Base-by-base conservation (phyloP, 495 filamentous ascomycete genomes). In the Coniosporium apollinis region DNA sequence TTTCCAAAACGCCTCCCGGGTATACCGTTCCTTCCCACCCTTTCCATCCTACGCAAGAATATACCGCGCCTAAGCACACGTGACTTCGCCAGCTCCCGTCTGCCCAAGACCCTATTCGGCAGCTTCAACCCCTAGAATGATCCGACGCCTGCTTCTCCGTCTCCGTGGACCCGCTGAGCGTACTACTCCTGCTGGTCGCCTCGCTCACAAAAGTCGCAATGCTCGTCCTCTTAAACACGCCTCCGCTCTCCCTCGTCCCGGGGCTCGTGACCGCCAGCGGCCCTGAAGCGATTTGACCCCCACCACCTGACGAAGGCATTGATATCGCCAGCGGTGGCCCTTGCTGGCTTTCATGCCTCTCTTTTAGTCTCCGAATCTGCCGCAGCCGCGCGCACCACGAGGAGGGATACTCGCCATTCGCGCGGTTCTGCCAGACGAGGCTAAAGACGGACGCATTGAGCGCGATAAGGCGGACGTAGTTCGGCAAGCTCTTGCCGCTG, bases 401-500 rank as follows among this genome's bases (percentile, higher is more conserved):
- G 0, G 84, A 91, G 8, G 87, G 64, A 47, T 93, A 72, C 57
- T 94, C 85, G 38, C 81, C 79, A 24, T 77, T 76, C 37, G 79
- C 71, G 39, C 75, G 72, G 47, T 76, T 77, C 7, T 60, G 58
- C 82, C 89, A 94, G 30, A 94, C 86, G 31, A 80, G 70, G 5
- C 78, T 79, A 55, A 94, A 93, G 13, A 94, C 82, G 9, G 82
- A 91, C 1, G 91, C 85, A 52, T 92, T 96, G 39, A 96, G 66
- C 1, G 87, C 85, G 5, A 99, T 65, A 42, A 93, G 78, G 16
- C 91, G 79, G 24, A 94, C 77, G 49, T 91, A 92, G n/a, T 72
- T 62, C 4, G 86, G 76, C 3, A 99, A 63, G 4, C 78, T 76
- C 41, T 68, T 69, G 17, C 82, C 71, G 20, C 76, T 82, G 35